Evolutionary conservation across 805 yeast genomes (phyloP).

Genomic region (Zygotorulaspora danielsina): DNA sequence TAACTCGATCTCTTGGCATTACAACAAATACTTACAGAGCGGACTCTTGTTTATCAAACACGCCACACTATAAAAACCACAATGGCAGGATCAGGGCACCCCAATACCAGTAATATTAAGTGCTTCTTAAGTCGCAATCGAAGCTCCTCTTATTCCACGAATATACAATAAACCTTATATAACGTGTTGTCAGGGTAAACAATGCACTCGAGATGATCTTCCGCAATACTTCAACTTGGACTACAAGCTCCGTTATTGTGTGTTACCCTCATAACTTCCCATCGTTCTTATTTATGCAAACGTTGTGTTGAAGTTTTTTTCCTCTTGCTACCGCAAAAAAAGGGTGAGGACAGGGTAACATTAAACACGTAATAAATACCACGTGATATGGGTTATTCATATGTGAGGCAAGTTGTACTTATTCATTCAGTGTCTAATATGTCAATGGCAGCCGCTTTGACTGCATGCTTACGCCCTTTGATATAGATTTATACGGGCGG

Average conservation of each 20-base stretch:
- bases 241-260: not conserved
- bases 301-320: conserved; percentile 4
- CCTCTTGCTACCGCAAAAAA: not conserved
- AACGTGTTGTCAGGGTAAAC: conserved; percentile 21
- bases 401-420: too few species aligned
- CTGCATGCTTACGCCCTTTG: too few species aligned
- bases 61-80: conserved; percentile 1
- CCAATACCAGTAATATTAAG: too few species aligned
- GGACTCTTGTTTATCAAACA: not conserved
- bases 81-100: too few species aligned
- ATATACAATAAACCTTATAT: conserved; percentile 1
- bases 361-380: too few species aligned
- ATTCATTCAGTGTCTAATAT: too few species aligned
- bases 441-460: too few species aligned
- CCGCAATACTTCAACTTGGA: not conserved
- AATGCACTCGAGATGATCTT: conserved; percentile 6
- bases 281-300: conserved; percentile 2
- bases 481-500: conserved; percentile 23
- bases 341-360: not conserved
- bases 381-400: too few species aligned
- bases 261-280: conserved; percentile 12
- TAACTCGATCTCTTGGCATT: conserved; percentile 14
- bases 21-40: not conserved
- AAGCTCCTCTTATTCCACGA: not conserved
- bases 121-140: too few species aligned